phyloP scores from a whole-genome alignment of 2,329 filamentous ascomycete species.

The Penicillium sp. region DNA sequence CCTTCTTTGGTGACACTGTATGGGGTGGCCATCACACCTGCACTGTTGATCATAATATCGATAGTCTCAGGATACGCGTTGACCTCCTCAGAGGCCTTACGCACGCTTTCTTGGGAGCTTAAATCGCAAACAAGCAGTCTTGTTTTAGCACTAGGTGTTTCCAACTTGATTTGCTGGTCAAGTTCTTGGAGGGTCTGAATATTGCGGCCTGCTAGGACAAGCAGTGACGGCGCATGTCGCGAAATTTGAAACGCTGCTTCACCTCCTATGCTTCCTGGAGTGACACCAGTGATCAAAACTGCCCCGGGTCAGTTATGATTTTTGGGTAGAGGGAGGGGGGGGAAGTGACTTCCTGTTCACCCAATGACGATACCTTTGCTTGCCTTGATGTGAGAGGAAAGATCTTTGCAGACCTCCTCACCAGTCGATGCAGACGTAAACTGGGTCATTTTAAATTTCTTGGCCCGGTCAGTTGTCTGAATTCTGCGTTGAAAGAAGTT shows the following conservation, averaged over 20 bases:
- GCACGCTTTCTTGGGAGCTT: not conserved
- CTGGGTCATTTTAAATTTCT: rapidly evolving
- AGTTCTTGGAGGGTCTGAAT: not conserved
- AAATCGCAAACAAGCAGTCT: not conserved
- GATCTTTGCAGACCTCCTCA: not conserved
- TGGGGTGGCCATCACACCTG: not conserved
- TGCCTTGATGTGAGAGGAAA: not conserved
- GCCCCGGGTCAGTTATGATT: not conserved
- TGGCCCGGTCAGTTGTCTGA: too few species aligned
- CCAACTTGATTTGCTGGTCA: not conserved
- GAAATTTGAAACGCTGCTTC: not conserved
- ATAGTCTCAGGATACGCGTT: not conserved
- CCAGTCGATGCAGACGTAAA: not conserved
- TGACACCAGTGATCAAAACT: not conserved
- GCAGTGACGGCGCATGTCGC: not conserved
- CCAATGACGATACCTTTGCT: not conserved
- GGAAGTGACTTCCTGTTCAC: too few species aligned
- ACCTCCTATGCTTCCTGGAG: not conserved
- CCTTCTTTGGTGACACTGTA: not conserved
- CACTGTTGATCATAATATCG: not conserved
- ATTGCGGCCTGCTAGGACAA: not conserved
- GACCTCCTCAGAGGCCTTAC: not conserved
- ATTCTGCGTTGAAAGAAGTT: too few species aligned
- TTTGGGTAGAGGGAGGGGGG: not conserved
- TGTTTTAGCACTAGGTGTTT: not conserved